Conservation (phyloP, 2,329 filamentous ascomycete genomes). For the Xylaria sp. region DNA sequence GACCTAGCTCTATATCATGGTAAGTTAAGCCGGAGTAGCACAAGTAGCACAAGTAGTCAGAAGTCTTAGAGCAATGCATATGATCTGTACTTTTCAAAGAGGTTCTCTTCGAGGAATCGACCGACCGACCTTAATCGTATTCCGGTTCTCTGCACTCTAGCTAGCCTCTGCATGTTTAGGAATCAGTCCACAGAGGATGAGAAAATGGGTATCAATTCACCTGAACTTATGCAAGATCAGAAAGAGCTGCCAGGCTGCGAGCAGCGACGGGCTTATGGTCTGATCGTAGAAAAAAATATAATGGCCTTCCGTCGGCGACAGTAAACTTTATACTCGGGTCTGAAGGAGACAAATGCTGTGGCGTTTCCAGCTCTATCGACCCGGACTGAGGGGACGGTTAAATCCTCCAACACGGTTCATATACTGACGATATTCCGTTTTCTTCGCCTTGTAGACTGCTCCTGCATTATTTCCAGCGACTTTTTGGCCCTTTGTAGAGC, state of each 20-base stretch:
- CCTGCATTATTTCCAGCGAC: slow-evolving; percentile 88
- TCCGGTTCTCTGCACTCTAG: not conserved
- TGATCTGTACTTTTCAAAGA: not conserved
- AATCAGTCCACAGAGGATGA: not conserved
- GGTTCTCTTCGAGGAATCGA: not conserved
- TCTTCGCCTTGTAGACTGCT: slow-evolving; percentile 89
- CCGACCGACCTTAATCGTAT: not conserved
- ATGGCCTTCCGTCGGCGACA: not conserved
- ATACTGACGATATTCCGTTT: slow-evolving; percentile 95
- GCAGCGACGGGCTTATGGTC: not conserved
- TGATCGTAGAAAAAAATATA: not conserved
- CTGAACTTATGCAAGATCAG: not conserved
- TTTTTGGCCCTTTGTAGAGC: slow-evolving; percentile 88
- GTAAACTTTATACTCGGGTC: not conserved
- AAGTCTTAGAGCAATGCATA: not conserved
- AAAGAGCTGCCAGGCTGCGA: not conserved
- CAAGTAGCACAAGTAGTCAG: not conserved
- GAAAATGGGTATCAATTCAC: slow-evolving; percentile 23
- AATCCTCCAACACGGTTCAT: slow-evolving; percentile 90
- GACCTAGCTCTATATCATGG: not conserved
- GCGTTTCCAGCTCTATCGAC: slow-evolving; percentile 40
- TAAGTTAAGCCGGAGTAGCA: not conserved
- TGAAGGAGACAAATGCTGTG: not conserved
- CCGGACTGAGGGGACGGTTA: slow-evolving; percentile 79
- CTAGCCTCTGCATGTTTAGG: not conserved